These are phyloP conservation scores for Sphaceloma murrayae DNA, from an alignment of 2,329 filamentous ascomycete species.

Conservation along the genomic window DNA sequence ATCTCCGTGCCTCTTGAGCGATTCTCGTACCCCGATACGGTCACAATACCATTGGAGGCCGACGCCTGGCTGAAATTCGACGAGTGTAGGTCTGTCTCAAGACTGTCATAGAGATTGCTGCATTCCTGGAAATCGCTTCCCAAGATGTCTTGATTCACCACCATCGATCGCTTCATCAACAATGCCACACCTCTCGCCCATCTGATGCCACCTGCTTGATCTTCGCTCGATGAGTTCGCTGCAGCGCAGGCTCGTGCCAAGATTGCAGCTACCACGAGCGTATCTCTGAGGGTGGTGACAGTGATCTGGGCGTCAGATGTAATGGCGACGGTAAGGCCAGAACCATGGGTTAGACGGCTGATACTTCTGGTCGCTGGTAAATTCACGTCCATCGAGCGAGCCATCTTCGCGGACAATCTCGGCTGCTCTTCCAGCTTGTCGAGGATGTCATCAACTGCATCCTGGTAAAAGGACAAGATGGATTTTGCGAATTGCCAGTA, in stretches of 20 bases:
- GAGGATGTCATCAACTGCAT: conserved; percentile 33
- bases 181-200: neutral
- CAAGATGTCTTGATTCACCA: neutral
- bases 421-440: conserved; percentile 7
- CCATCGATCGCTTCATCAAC: neutral
- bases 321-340: conserved; percentile 1
- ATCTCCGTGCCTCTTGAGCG: no score
- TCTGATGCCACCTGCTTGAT: neutral
- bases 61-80: no score
- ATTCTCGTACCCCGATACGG: no score
- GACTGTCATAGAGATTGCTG: neutral
- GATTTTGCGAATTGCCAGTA: conserved; percentile 30
- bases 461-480: conserved; percentile 32
- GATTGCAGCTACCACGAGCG: neutral
- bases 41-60: no score
- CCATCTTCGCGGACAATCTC: neutral
- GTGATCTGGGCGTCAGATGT: conserved; percentile 3
- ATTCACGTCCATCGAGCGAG: conserved; percentile 19
- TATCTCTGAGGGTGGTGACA: neutral
- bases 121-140: neutral
- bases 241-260: neutral
- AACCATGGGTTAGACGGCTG: conserved; percentile 26
- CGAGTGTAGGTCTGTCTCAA: neutral
- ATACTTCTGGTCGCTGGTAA: conserved; percentile 35
- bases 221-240: no score